These are phyloP conservation scores for Phytophthora rubi DNA, from an alignment of 352 stramenopile genomes.

Conservation along the genomic window DNA sequence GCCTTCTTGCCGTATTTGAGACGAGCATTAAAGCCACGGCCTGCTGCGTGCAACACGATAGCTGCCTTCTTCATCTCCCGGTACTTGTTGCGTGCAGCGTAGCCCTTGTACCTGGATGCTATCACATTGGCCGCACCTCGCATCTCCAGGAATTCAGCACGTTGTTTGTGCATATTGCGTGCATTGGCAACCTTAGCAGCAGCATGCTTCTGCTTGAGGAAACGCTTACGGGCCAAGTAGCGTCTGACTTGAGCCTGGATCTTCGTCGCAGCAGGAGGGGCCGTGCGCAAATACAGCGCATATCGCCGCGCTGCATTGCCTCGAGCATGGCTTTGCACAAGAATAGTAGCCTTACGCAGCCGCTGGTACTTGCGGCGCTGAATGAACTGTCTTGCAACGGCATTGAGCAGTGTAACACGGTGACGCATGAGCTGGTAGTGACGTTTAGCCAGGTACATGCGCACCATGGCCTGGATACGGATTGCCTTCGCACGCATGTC, in stretches of 20 bases:
- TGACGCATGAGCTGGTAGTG: conserved; percentile 58
- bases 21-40: conserved; percentile 78
- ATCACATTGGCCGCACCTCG: conserved; percentile 70
- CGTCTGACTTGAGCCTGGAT: conserved; percentile 79
- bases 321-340: conserved; percentile 75
- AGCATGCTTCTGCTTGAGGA: conserved; percentile 69
- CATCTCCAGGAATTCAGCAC: conserved; percentile 69
- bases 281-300: conserved; percentile 74
- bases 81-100: conserved; percentile 67
- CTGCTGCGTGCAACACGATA: conserved; percentile 79
- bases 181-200: conserved; percentile 78
- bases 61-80: conserved; percentile 71
- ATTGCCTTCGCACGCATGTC: conserved; percentile 66
- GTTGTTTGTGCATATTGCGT: conserved; percentile 70
- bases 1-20: conserved; percentile 91
- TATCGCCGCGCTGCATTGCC: conserved; percentile 78
- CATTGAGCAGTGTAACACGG: conserved; percentile 75
- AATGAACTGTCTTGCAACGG: conserved; percentile 74
- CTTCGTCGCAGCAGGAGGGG: conserved; percentile 75
- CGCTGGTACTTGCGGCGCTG: conserved; percentile 74
- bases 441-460: conserved; percentile 71
- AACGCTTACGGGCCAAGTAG: conserved; percentile 72
- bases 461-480: conserved; percentile 65
- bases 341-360: conserved; percentile 67
- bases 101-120: conserved; percentile 79